These are phyloP conservation scores for Seminavis robusta DNA, from an alignment of 108 stramenopile genomes.

Conservation along the genomic window DNA sequence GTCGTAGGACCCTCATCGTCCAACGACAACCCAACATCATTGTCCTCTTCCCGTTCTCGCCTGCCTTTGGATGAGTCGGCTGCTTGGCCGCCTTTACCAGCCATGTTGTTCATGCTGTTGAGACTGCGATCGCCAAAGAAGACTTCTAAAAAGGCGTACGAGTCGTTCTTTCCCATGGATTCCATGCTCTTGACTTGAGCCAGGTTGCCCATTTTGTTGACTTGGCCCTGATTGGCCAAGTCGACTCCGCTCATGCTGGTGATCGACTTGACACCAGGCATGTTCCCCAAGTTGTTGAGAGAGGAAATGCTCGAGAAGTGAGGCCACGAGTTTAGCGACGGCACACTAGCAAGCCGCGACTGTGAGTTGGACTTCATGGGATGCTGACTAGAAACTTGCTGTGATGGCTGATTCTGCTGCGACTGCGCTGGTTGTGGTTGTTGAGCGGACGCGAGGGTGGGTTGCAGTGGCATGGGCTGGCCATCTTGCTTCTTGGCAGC, in stretches of 20 bases:
- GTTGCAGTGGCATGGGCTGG: too few species aligned
- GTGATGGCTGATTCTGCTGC: conserved; percentile 18
- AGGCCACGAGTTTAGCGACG: conserved; percentile 84
- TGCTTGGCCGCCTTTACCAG: conserved; percentile 25
- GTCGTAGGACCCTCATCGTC: conserved; percentile 81
- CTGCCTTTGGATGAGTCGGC: too few species aligned
- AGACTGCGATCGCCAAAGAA: conserved; percentile 83
- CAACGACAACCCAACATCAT: conserved; percentile 85
- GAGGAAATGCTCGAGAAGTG: conserved; percentile 87
- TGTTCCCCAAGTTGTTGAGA: conserved; percentile 78
- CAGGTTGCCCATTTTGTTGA: conserved; percentile 83
- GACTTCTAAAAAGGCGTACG: conserved; percentile 91
- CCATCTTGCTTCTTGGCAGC: conserved; percentile 15
- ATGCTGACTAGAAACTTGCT: conserved; percentile 30
- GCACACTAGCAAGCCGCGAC: conserved; percentile 35
- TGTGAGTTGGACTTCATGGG: conserved; percentile 54
- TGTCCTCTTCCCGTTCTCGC: conserved; percentile 66
- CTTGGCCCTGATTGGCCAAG: conserved; percentile 79
- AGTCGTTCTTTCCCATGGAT: conserved; percentile 80
- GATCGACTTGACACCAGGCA: conserved; percentile 90
- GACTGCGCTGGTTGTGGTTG: conserved; percentile 6
- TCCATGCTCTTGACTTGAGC: conserved; percentile 89
- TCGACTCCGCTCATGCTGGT: conserved; percentile 82
- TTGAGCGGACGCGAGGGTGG: background rate
- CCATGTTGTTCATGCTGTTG: conserved; percentile 25